Base-by-base conservation (phyloP, 2,329 filamentous ascomycete species). In the Talaromyces verruculosus region DNA sequence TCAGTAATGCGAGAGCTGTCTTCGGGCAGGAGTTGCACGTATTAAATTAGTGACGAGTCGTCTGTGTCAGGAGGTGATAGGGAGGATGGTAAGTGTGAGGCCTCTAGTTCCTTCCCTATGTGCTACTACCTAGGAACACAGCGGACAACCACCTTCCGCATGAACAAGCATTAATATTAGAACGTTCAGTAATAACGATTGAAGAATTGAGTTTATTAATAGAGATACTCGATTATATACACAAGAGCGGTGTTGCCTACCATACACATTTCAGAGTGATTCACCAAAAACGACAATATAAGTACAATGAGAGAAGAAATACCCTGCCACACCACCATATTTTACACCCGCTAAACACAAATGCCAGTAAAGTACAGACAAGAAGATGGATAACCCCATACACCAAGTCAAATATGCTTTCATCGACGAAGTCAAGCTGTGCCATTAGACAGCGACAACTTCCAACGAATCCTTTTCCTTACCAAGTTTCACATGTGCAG, bases 401-500 rank as follows among this genome's bases (percentile, higher is more conserved):
- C 65, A 58, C 65, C 65, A 51, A n/a, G 10, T 22, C 13, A 66
- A 35, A 15, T 61, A 63, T 66, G 39, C 58, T 57, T 55, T 47
- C 25, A 43, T 59, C 19, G 61, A 53, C n/a, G 17, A 28, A 13
- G 8, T 22, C 49, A 43, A 49, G 37, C 17, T 15, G 28, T n/a
- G 5, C 30, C 30, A 33, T 39, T 62, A 65, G 43, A 25, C 71
- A 30, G 72, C 51, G 13, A 70, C 68, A 61, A 91, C 82, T 45
- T 86, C 83, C 63, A 92, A 76, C 0, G 85, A 85, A 49, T 83
- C 80, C 39, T 83, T 84, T 67, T 88, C 87, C 13, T 86, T 84
- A 63, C 87, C 89, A 66, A 97, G 83, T 59, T 80, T 82, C 13
- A 97, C 90, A 66, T 84, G 84, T 4, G 91, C 94, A 2, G 81